Conservation (phyloP, 1,284 basidiomycete genomes). For the Coriolopsis trogii region DNA sequence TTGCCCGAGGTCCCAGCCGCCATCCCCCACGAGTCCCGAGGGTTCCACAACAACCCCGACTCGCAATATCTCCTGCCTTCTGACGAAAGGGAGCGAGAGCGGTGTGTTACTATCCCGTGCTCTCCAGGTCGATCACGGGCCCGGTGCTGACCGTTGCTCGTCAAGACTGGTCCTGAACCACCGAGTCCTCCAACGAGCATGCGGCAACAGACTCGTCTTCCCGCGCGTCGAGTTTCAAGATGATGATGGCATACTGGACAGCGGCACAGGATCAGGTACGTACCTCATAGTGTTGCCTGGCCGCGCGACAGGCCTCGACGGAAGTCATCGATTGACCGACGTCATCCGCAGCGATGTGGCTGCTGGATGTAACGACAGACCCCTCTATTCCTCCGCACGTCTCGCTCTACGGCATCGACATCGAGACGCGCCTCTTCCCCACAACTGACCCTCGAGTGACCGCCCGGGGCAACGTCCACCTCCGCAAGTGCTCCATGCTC, state of each 20-base stretch:
- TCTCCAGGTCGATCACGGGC: too few relatives aligned
- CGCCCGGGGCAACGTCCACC: constrained; percentile 24
- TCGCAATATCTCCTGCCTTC: too few relatives aligned
- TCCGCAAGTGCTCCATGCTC: constrained; percentile 24
- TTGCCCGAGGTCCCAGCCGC: too few relatives aligned
- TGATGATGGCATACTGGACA: constrained; percentile 30
- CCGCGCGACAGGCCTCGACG: background rate
- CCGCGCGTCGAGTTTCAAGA: constrained; percentile 18
- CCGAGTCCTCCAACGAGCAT: constrained; percentile 16
- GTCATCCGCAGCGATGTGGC: constrained; percentile 16
- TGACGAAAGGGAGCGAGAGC: too few relatives aligned
- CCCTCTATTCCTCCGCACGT: background rate
- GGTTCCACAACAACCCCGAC: too few relatives aligned
- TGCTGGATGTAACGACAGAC: constrained; percentile 13
- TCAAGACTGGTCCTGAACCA: constrained; percentile 30
- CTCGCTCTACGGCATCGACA: constrained; percentile 22
- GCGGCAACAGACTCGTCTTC: constrained; percentile 22
- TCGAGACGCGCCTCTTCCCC: constrained; percentile 29
- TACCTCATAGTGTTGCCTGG: background rate
- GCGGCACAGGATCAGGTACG: constrained; percentile 30
- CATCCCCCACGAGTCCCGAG: too few relatives aligned
- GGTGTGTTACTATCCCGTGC: too few relatives aligned
- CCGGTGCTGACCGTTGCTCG: too few relatives aligned
- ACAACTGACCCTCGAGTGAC: background rate
- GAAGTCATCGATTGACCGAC: background rate